phyloP scores from a whole-genome alignment of 345 rosid genomes.

The Trapa bicornis region DNA sequence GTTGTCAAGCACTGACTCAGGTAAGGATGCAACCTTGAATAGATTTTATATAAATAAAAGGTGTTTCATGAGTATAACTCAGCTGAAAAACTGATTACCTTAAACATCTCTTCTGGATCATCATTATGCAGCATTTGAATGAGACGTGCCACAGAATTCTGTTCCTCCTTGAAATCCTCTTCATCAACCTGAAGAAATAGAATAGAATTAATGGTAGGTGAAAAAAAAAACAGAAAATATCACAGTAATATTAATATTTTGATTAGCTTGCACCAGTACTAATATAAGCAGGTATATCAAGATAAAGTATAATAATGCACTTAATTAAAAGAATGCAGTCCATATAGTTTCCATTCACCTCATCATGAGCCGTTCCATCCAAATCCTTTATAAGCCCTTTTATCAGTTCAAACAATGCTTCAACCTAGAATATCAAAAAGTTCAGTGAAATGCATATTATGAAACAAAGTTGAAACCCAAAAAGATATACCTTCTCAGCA shows the following conservation, averaged over 20 bases:
- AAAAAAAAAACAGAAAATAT: not conserved
- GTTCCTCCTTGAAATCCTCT: conserved; percentile 96
- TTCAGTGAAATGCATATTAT: conserved; percentile 2
- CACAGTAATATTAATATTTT: not conserved
- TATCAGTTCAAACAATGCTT: conserved; percentile 78
- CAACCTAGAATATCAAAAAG: conserved; percentile 39
- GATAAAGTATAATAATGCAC: not conserved
- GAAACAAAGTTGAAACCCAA: not conserved
- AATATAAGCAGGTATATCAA: not conserved
- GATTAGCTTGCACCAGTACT: not conserved
- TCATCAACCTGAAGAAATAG: conserved; percentile 50
- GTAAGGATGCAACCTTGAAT: not conserved
- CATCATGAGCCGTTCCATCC: conserved; percentile 49
- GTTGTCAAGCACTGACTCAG: not conserved
- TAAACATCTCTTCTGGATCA: conserved; percentile 89
- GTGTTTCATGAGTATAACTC: not conserved
- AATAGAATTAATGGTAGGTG: not conserved
- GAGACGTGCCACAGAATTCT: conserved; percentile 91
- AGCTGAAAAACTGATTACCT: conserved; percentile 35
- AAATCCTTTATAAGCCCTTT: conserved; percentile 87
- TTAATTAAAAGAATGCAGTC: conserved; percentile 8
- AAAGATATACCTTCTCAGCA: conserved; percentile 50
- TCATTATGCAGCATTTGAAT: conserved; percentile 84
- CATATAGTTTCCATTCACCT: conserved; percentile 29
- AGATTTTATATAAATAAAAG: not conserved